Conservation (phyloP, 2,329 filamentous ascomycete species). For the Zopfia rhizophila region DNA sequence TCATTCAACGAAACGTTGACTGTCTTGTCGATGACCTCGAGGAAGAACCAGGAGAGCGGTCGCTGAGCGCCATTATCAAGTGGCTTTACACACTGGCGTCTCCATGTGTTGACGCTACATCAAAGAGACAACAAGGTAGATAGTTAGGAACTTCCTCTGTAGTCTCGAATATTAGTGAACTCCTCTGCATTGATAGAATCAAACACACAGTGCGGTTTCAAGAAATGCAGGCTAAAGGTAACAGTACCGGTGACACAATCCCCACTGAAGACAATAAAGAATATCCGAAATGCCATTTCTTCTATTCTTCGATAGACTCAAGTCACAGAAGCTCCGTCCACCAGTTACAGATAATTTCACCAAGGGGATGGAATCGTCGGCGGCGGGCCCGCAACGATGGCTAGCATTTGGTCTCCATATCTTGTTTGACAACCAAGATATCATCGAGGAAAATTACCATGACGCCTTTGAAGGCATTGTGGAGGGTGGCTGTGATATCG, state of each 20-base stretch:
- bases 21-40: constrained; percentile 20
- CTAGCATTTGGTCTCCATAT: constrained; percentile 29
- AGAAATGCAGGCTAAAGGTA: not conserved
- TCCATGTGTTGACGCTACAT: not conserved
- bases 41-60: not conserved
- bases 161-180: not conserved
- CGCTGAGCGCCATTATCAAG: constrained; percentile 10
- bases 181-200: not conserved
- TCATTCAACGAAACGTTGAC: constrained; percentile 22
- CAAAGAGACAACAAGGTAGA: too few relatives aligned
- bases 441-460: constrained; percentile 4
- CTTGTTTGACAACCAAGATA: constrained; percentile 22
- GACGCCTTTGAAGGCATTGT: constrained; percentile 15
- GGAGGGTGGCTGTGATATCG: constrained; percentile 15
- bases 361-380: constrained; percentile 12
- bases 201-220: too few relatives aligned
- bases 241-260: not conserved
- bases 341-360: constrained; percentile 26
- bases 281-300: constrained; percentile 18
- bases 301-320: constrained; percentile 19
- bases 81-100: constrained; percentile 5
- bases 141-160: too few relatives aligned
- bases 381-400: constrained; percentile 14
- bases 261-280: not conserved
- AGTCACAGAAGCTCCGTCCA: constrained; percentile 8